Base-by-base conservation (phyloP, 345 rosid species). In the Cardamine resedifolia region DNA sequence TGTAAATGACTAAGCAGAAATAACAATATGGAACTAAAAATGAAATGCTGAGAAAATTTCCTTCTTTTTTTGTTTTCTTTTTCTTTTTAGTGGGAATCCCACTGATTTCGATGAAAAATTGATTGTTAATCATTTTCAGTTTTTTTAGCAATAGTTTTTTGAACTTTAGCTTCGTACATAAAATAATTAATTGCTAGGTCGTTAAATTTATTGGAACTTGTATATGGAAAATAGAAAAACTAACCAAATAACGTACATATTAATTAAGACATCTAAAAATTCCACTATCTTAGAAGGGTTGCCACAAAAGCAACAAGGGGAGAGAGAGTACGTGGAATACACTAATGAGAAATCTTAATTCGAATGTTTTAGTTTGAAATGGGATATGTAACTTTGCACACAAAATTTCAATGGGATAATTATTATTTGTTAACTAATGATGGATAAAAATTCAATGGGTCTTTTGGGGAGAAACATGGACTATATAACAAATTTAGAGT, bases 271-370 rank as follows among this genome's bases (percentile, higher is more conserved):
- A 7, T 57, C 4, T 73, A 11, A 27, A 43, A 21, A 23, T 64
- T 31, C 20, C 50, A 65, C 43, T 65, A 5, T 26, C 24, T 15
- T 20, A 28, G 41, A 34, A 45, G 44, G 16, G 65, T 64, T 64
- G 64, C 50, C 50, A 56, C 43, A 64, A 52, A 64, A 56, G 43
- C 58, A 31, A 53, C 39, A 12, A 73, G 43, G 47, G 49, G 64
- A n/a, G n/a, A n/a, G n/a, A n/a, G n/a, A 64, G 65, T 64, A 56
- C 65, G 71, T 73, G 71, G 71, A 73, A 55, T 64, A 73, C 71
- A 73, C 71, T 73, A 33, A 56, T 64, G 41, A 44, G 31, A 23
- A 33, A 64, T 34, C 58, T 73, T 57, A 73, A 47, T 58, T 19
- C 49, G 44, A 38, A 65, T 66, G 77, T 57, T 36, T 51, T 28